Base-by-base conservation (phyloP, 805 yeast species). In the Nakazawaea populi region DNA sequence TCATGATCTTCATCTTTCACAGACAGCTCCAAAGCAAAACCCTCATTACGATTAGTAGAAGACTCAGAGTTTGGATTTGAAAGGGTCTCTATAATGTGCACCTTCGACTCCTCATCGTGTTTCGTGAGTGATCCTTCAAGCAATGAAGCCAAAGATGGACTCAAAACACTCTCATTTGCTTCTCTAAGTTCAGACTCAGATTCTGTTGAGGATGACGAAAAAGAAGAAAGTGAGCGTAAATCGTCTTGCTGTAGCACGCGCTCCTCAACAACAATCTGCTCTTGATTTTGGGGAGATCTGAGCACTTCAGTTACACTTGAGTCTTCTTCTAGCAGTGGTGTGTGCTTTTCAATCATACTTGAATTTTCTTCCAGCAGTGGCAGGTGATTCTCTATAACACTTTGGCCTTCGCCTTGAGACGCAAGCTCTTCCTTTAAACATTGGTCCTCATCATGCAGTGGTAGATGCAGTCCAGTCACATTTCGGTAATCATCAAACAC, bases 71-170 rank as follows among this genome's bases (percentile, higher is more conserved):
- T 27, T 28, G n/a, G 27, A 4, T 24, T 40, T 9, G 43, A 27
- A 24, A 31, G 4, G n/a, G 12, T 40, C 10, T 40, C 10, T 4
- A 9, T 4, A 14, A 30, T 38, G 10, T 46, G 51, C 10, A 50
- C 30, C 38, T 46, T 29, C 18, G 50, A 12, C n/a, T 29, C 50
- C 31, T 50, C 46, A 28, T 50, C 52, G 29, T 50, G 52, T 14
- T 32, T 42, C 3, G 40, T 28, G 36, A 50, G 52, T 2, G 52
- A 50, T 2, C 30, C 31, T 30, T 50, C 49, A 9, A 50, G 47
- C 12, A 50, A 31, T 4, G 28, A 9, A 10, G 42, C 39, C 43
- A 50, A 42, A 8, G 30, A 7, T 7, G 49, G 49, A 37, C 37
- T 42, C 44, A 50, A 29, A 28, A 50, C 28, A 37, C 52, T 46